Percentiles rank a stretch among this genome's conserved stretches.
Evolutionary conservation across 306 rosid species (phyloP).

Genomic region (Casuarina cunninghamiana): DNA sequence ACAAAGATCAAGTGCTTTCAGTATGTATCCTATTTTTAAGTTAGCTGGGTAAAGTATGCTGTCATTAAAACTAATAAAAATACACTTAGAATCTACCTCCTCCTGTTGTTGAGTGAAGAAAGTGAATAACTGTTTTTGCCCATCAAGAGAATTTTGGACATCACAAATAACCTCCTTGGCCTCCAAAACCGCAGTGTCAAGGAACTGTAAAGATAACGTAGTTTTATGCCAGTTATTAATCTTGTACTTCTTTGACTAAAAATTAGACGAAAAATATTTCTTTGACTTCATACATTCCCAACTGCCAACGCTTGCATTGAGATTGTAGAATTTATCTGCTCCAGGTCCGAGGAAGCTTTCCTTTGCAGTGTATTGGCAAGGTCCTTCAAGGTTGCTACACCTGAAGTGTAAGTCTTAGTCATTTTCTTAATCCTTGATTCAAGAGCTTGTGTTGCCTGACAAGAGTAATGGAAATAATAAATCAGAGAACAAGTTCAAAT

Average conservation of each 20-base stretch:
- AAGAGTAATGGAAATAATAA: conserved; percentile 9
- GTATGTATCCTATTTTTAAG: background rate
- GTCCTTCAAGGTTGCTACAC: conserved; percentile 59
- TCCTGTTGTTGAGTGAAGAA: conserved; percentile 65
- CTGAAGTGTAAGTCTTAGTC: conserved; percentile 62
- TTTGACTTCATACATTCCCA: conserved; percentile 52
- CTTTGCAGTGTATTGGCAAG: conserved; percentile 55
- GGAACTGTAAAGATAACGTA: conserved; percentile 51
- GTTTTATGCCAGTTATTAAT: conserved; percentile 10
- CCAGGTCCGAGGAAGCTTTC: conserved; percentile 71
- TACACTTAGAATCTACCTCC: conserved; percentile 47
- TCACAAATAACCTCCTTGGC: conserved; percentile 60
- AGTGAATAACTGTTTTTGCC: conserved; percentile 63
- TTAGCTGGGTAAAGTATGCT: background rate
- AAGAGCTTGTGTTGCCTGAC: conserved; percentile 68
- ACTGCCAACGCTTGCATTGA: conserved; percentile 57
- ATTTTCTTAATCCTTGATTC: conserved; percentile 73
- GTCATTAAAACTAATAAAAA: conserved; percentile 5
- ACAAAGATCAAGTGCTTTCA: conserved; percentile 22
- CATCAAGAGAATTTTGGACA: conserved; percentile 67
- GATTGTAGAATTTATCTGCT: conserved; percentile 54
- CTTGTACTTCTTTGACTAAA: background rate
- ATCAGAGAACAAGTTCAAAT: conserved; percentile 19
- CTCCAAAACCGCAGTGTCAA: conserved; percentile 61
- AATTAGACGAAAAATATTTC: background rate